Conservation (phyloP, 208 protist species). For the Leishmania tarentolae region DNA sequence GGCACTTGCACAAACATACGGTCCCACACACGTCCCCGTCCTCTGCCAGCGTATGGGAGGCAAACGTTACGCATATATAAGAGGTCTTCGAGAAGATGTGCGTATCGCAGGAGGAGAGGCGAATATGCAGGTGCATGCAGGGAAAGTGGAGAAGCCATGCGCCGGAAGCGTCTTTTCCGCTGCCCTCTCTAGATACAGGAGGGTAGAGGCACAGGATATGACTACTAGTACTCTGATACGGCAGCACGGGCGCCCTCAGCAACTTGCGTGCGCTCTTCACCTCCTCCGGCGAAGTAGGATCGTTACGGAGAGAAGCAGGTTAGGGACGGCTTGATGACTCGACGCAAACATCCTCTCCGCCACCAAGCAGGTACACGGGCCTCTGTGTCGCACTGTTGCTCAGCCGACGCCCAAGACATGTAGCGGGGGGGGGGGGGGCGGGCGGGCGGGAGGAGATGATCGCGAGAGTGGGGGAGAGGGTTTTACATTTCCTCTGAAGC, state of each 20-base stretch:
- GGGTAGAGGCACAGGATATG: not conserved
- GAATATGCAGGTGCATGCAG: not conserved
- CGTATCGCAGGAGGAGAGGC: not conserved
- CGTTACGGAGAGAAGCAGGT: not conserved
- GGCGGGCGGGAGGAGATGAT: not conserved
- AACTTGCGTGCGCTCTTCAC: not conserved
- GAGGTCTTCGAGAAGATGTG: slow-evolving; percentile 3
- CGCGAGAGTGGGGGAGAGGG: not conserved
- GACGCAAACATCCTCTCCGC: not conserved
- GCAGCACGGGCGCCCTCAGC: not conserved
- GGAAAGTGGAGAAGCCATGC: too few relatives aligned
- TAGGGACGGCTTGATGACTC: not conserved
- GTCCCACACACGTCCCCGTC: not conserved
- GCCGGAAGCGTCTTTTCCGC: not conserved
- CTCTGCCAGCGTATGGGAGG: not conserved
- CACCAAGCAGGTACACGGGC: not conserved
- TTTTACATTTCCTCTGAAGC: not conserved
- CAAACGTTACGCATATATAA: not conserved
- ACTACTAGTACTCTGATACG: not conserved
- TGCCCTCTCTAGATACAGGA: not conserved
- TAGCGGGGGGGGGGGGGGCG: not conserved
- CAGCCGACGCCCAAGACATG: not conserved
- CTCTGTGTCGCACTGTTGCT: not conserved
- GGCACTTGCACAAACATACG: not conserved
- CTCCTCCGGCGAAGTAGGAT: not conserved